phyloP scores from a whole-genome alignment of 768 basidiomycete genomes.

The Clitopilus hobsonii region DNA sequence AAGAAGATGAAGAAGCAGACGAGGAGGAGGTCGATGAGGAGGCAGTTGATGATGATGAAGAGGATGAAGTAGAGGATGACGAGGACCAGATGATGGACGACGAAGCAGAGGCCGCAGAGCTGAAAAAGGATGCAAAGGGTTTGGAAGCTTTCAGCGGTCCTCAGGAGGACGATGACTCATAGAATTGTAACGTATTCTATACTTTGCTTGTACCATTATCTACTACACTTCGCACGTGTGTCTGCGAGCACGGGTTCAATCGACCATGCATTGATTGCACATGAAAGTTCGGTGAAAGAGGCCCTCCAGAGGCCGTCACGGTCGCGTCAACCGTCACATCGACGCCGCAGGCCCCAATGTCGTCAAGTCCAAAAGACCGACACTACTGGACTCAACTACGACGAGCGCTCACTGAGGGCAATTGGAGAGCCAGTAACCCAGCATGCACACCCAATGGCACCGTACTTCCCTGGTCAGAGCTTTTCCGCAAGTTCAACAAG shows the following conservation, averaged over 20 bases:
- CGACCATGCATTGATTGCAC: not conserved
- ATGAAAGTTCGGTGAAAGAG: not conserved
- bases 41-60: slow-evolving; percentile 33
- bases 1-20: slow-evolving; percentile 19
- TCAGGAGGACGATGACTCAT: not conserved
- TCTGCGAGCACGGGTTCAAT: not conserved
- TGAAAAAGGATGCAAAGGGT: slow-evolving; percentile 10
- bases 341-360: not conserved
- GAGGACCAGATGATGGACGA: slow-evolving; percentile 25
- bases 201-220: not conserved
- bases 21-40: slow-evolving; percentile 34
- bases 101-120: slow-evolving; percentile 32
- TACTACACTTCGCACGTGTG: not conserved
- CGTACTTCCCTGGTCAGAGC: slow-evolving; percentile 66
- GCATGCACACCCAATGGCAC: slow-evolving; percentile 54
- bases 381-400: slow-evolving; percentile 80
- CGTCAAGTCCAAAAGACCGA: slow-evolving; percentile 50
- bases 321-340: not conserved
- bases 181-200: not conserved
- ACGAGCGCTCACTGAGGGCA: slow-evolving; percentile 63
- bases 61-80: slow-evolving; percentile 35
- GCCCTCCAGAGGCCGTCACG: not conserved
- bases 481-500: slow-evolving; percentile 84
- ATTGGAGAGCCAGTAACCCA: slow-evolving; percentile 61
- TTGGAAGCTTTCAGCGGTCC: slow-evolving; percentile 4